Evolutionary conservation across 2,329 filamentous ascomycete species (phyloP), one percentile per base, ranked within the genome.

Genomic region (Ambrosiella xylebori): DNA sequence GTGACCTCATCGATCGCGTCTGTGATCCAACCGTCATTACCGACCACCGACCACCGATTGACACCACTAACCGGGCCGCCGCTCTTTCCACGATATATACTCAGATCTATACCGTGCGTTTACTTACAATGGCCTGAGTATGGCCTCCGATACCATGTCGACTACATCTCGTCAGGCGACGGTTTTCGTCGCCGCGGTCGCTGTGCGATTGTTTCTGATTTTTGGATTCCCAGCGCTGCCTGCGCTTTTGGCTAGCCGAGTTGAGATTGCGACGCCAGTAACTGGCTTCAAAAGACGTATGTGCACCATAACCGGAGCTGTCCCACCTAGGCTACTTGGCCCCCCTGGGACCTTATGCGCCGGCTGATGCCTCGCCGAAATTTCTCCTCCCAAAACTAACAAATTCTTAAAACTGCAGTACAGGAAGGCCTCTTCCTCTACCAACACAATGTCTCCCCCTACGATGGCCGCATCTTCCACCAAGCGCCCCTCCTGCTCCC

Each of bases 401-500:
- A 38, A 27, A 37, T 41, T 38, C 15, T 19, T 15, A 15, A 9
- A 15, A 12, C 1, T 41, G 36, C 65, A 95, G 88, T 97, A 58
- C 91, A 97, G 76, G 93, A 98, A 72, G 93, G 93, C 17, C 74
- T 98, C 59, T 98, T 95, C 66, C 81, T 98, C 19, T 97, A 97
- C 70, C 90, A 87, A 63, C 88, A 94, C 70, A 94, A 95, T 73
- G 87, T 97, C 59, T 96, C 89, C 61, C 93, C 93, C 1, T 98
- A 97, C 73, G 89, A 98, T 69, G 93, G 93, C 63, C 93, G 93
- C 65, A 88, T 84, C 67, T 84, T 79, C 69, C 78, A 82, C 71
- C 77, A 95, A 76, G 88, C 90, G 47, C 93, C 93, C 53, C 76
- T 98, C 59, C 79, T 98, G 45, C 81, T 98, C 60, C 88, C 91